Evolutionary conservation across 2,329 filamentous ascomycete genomes (phyloP), one percentile per base, ranked within the genome.

Genomic region (Amesomyces nigricolor): DNA sequence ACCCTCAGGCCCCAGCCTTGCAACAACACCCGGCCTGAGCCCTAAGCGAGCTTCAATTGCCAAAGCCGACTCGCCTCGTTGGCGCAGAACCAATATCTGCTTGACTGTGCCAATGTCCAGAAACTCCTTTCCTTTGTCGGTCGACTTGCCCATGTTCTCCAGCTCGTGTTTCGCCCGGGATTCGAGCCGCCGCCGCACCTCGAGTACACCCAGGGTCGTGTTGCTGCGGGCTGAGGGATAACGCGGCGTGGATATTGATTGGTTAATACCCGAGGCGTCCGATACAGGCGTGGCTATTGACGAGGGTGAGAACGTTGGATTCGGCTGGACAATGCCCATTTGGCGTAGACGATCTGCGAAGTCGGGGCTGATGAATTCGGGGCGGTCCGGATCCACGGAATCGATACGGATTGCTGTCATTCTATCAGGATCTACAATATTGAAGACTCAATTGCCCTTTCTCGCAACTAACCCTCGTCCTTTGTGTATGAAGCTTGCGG

Each of bases 321-420:
- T 78, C 4, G 80, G 78, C 46, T 78, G 73, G 8, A 73, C 79
- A 30, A 81, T 70, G 63, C 79, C 80, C 74, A 83, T 80, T 58
- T 78, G 68, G 26, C 73, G 73, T 5, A 83, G 73, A 14, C 80
- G 78, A 47, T 69, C 68, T 8, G 78, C 75, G 66, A 80, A 82
- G 58, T 69, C 74, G n/a, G 70, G 65, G 44, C 71, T 68, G 16
- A 69, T 63, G 47, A 51, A 51, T 17, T 67, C 63, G n/a, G 66
- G 49, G 37, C 66, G 63, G 61, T 78, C 72, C n/a, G 76, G 72
- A 55, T 76, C 71, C 58, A 63, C 61, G 37, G 68, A 68, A 56
- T 78, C 73, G 39, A 70, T 64, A 51, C 64, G 69, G 57, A 75
- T 71, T 9, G 71, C 74, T 78, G 51, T 2, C 1, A 3, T n/a